Evolutionary conservation across 805 yeast species (phyloP).

Genomic region (Barnettozyma sp.): DNA sequence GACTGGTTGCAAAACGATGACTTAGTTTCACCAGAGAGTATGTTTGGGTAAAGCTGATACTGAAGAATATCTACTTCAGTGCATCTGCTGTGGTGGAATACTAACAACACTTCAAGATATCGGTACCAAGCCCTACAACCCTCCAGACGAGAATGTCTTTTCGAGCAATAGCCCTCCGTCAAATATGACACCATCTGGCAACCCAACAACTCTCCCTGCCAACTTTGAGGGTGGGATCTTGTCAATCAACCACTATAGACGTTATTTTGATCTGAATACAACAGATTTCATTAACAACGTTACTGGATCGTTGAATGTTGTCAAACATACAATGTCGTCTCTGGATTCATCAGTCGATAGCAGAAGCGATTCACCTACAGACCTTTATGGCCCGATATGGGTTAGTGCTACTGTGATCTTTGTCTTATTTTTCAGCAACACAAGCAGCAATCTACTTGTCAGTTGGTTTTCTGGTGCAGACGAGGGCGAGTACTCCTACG

Average conservation of each 20-base stretch:
- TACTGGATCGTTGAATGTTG: conserved; percentile 50
- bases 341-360: not conserved
- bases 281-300: conserved; percentile 51
- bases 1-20: conserved; percentile 24
- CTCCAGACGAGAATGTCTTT: conserved; percentile 26
- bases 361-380: conserved; percentile 26
- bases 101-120: conserved; percentile 10
- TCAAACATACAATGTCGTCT: not conserved
- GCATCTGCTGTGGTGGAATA: not conserved
- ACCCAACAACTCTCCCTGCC: conserved; percentile 6
- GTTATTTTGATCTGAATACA: conserved; percentile 65
- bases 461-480: conserved; percentile 37
- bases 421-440: conserved; percentile 66
- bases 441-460: conserved; percentile 60
- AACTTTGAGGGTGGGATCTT: conserved; percentile 40
- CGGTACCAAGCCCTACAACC: conserved; percentile 28
- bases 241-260: conserved; percentile 52
- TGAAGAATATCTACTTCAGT: no score
- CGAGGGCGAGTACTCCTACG: conserved; percentile 43
- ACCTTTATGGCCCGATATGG: conserved; percentile 88
- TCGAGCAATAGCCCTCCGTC: conserved; percentile 6
- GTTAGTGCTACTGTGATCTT: conserved; percentile 76
- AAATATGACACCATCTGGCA: conserved; percentile 1
- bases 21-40: conserved; percentile 14
- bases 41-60: no score